Base-by-base conservation (phyloP, 2,329 filamentous ascomycete genomes). In the Berkeleyomyces basicola region DNA sequence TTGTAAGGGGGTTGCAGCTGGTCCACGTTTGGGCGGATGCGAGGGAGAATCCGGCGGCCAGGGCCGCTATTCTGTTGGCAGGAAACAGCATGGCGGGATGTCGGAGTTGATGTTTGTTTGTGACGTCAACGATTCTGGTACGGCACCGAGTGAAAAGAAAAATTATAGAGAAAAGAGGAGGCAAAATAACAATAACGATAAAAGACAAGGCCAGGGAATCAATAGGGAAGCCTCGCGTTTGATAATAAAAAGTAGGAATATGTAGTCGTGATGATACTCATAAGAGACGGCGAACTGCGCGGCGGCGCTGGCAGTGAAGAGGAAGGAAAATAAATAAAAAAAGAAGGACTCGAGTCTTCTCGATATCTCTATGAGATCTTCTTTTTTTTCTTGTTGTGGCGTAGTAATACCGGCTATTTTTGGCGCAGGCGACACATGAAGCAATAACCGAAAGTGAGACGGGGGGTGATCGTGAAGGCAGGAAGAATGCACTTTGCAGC, bases 1-100 rank as follows among this genome's bases (percentile, higher is more conserved):
- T 70, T 62, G 69, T 68, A 51, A 75, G 66, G 23, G 74, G 74
- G 61, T 76, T 76, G 67, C 74, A 76, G 64, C 65, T 68, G 61
- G 73, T 75, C 68, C 70, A 76, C 63, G 74, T 76, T 64, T 76
- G 74, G 4, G 73, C 74, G 39, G 69, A 68, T 36, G 64, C 70
- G 33, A 67, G 63, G 33, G 65, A 64, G 36, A 68, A 58, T 44
- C 72, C 63, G 47, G 71, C 64, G 3, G 65, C 64, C 39, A 68
- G 59, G 4, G 67, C 67, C 23, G 67, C 67, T 6, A 68, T 36
- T 37, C n/a, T 59, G 10, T 37, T n/a, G 31, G 37, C 9, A 37
- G 62, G 40, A 14, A 43, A 59, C 43, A 39, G 44, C 63, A 64
- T 64, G 23, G 42, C 16, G 11, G 11, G 58, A 42, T 16, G 14